A percentile compares a stretch with the other conserved stretches of the same genome.
These are phyloP conservation scores for Neurospora tetrasperma DNA, from an alignment of 495 filamentous ascomycete species.

Conservation along the genomic window DNA sequence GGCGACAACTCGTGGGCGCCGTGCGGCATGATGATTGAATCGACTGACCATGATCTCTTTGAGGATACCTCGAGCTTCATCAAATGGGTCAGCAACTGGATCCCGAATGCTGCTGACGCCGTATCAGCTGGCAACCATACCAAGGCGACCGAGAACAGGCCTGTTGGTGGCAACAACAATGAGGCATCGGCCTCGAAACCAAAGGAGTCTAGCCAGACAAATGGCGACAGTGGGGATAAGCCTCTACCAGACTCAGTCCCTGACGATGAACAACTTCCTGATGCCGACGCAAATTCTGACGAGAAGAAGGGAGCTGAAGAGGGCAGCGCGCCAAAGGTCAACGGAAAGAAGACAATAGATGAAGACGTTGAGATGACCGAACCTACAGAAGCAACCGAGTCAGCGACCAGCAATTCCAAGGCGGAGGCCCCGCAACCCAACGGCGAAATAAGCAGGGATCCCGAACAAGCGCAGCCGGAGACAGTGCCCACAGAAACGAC, in stretches of 20 bases:
- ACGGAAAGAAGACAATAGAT: conserved; percentile 23
- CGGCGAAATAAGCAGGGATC: neutral
- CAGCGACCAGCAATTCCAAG: neutral
- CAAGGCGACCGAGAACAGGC: neutral
- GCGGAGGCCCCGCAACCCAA: neutral
- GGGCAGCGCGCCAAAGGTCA: neutral
- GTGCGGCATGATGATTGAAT: conserved; percentile 50
- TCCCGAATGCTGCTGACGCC: neutral
- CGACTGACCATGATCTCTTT: conserved; percentile 44
- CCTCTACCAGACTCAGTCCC: neutral
- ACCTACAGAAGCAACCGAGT: conserved; percentile 3
- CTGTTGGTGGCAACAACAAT: neutral
- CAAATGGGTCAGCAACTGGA: conserved; percentile 5
- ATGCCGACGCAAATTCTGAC: neutral
- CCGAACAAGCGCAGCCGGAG: neutral
- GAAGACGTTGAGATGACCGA: conserved; percentile 42
- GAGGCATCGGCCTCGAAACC: neutral
- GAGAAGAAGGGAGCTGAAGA: conserved; percentile 5
- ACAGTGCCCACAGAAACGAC: neutral
- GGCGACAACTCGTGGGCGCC: conserved; percentile 77
- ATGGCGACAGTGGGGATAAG: neutral
- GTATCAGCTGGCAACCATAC: neutral
- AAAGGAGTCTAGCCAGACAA: neutral
- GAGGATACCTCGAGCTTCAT: conserved; percentile 26
- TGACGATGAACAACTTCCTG: neutral